Conservation (phyloP, 768 basidiomycete genomes). For the Mycena alexandri region DNA sequence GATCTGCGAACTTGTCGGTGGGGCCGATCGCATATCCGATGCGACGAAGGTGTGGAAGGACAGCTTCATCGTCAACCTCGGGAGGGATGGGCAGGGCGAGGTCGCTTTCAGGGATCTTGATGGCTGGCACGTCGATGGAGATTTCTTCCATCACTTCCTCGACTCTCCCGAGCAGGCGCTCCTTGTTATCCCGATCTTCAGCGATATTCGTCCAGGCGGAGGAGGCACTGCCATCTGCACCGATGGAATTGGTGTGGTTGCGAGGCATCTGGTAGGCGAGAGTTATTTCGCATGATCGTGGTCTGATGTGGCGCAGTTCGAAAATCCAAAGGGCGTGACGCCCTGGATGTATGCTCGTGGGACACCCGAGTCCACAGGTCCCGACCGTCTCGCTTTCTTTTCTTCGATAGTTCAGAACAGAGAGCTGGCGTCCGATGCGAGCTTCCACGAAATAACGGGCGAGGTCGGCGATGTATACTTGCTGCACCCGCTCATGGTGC, state of each 20-base stretch:
- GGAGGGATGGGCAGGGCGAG: slow-evolving; percentile 53
- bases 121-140: slow-evolving; percentile 76
- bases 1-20: slow-evolving; percentile 71
- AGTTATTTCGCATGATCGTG: not conserved
- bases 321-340: slow-evolving; percentile 35
- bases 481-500: slow-evolving; percentile 75
- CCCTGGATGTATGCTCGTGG: slow-evolving; percentile 36
- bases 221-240: slow-evolving; percentile 74
- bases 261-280: slow-evolving; percentile 57
- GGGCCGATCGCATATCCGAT: slow-evolving; percentile 68
- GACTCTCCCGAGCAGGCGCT: slow-evolving; percentile 77
- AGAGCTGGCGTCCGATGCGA: slow-evolving; percentile 51
- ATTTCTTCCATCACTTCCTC: slow-evolving; percentile 72
- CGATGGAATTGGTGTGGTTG: slow-evolving; percentile 64
- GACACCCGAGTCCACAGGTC: slow-evolving; percentile 24
- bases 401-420: slow-evolving; percentile 56
- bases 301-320: slow-evolving; percentile 10
- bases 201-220: slow-evolving; percentile 65
- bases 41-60: slow-evolving; percentile 65
- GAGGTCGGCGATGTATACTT: slow-evolving; percentile 74
- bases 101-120: slow-evolving; percentile 60
- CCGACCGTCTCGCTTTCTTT: slow-evolving; percentile 29
- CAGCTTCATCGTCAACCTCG: slow-evolving; percentile 75
- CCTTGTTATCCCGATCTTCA: slow-evolving; percentile 72
- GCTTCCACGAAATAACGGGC: slow-evolving; percentile 69